phyloP scores from a whole-genome alignment of 495 filamentous ascomycete species.

The Aspergillus sclerotiicarbonarius region DNA sequence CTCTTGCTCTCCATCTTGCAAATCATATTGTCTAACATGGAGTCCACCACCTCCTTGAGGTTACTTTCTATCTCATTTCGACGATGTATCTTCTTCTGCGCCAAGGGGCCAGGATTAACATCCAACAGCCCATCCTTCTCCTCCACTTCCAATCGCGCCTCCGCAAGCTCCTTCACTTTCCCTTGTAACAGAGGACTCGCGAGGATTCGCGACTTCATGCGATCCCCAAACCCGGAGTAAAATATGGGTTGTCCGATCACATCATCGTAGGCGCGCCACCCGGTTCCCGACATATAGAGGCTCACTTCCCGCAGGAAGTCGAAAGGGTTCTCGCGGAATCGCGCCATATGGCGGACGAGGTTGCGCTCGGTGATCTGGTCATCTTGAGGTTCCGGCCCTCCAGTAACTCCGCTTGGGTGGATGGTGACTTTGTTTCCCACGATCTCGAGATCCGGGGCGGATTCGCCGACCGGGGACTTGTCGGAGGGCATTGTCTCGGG shows the following conservation, averaged over 20 bases:
- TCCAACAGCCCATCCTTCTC: conserved; percentile 69
- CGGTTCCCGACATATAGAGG: conserved; percentile 82
- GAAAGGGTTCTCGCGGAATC: conserved; percentile 68
- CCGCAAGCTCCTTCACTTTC: conserved; percentile 75
- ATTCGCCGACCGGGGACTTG: conserved; percentile 33
- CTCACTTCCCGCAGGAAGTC: conserved; percentile 92
- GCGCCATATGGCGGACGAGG: conserved; percentile 76
- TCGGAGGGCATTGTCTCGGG: conserved; percentile 34
- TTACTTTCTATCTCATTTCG: conserved; percentile 62
- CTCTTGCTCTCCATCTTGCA: conserved; percentile 97
- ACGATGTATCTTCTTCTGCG: conserved; percentile 52
- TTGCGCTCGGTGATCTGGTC: conserved; percentile 59
- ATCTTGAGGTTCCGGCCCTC: conserved; percentile 39
- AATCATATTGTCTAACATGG: conserved; percentile 91
- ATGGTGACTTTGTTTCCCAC: conserved; percentile 75
- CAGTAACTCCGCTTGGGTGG: conserved; percentile 68
- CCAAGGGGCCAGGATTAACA: conserved; percentile 38
- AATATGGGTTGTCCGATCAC: conserved; percentile 89
- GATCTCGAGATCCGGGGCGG: conserved; percentile 81
- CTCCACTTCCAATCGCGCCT: conserved; percentile 68
- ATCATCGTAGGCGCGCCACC: conserved; percentile 91
- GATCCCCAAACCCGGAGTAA: conserved; percentile 86
- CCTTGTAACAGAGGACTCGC: conserved; percentile 68
- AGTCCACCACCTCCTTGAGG: conserved; percentile 72
- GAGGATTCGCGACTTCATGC: conserved; percentile 77